These are phyloP conservation scores for Plasmodium gaboni DNA, from an alignment of 169 alveolate species.

Conservation along the genomic window DNA sequence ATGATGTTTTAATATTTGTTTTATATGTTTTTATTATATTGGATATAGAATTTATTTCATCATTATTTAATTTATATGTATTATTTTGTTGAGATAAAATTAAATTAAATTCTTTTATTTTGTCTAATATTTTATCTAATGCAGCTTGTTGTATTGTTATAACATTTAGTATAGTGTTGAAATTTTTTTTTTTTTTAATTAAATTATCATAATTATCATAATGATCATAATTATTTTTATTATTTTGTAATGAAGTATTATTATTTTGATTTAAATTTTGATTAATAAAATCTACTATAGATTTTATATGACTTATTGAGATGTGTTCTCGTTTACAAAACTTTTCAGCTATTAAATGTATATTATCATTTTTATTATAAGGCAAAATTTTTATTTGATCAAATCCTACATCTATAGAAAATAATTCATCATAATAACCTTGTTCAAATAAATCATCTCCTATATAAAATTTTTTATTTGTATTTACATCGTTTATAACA, in stretches of 20 bases:
- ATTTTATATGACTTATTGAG: conserved; percentile 39
- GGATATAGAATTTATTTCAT: conserved; percentile 31
- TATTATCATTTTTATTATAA: conserved; percentile 57
- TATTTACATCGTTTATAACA: conserved; percentile 45
- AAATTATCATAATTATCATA: background rate
- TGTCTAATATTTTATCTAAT: conserved; percentile 61
- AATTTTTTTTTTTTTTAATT: conserved; percentile 8
- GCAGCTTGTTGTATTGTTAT: conserved; percentile 50
- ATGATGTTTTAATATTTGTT: conserved; percentile 26
- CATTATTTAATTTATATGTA: conserved; percentile 15
- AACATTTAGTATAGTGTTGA: conserved; percentile 46
- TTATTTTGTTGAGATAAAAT: background rate
- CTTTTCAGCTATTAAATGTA: conserved; percentile 58
- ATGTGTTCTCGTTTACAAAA: conserved; percentile 70
- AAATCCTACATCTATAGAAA: conserved; percentile 46
- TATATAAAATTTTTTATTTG: conserved; percentile 51
- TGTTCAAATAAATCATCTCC: conserved; percentile 60
- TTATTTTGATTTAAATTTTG: conserved; percentile 19
- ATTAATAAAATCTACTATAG: conserved; percentile 72
- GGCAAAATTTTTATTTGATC: conserved; percentile 45
- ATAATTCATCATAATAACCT: conserved; percentile 66
- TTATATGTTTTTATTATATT: conserved; percentile 40
- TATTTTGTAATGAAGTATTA: background rate
- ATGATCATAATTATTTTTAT: background rate
- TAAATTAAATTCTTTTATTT: conserved; percentile 59